Evolutionary conservation across 2,329 filamentous ascomycete species (phyloP).

Genomic region (Penicillium oxalicum): DNA sequence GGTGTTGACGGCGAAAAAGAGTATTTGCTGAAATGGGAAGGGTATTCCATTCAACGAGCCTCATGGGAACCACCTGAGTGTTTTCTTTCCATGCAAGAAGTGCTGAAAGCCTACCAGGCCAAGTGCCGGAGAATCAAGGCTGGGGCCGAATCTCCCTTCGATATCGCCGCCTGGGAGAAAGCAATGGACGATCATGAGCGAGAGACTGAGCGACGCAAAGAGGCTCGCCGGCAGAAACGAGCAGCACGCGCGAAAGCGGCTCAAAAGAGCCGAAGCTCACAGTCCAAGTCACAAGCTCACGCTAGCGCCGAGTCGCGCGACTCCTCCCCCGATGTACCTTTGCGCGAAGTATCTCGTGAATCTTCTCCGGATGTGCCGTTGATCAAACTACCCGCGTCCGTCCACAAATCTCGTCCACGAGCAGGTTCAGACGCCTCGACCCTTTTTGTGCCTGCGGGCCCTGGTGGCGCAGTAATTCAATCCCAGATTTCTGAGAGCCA

Average conservation of each 20-base stretch:
- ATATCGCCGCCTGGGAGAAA: slow-evolving; percentile 29
- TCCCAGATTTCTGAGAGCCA: background rate
- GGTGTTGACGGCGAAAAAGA: slow-evolving; percentile 23
- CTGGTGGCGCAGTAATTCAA: background rate
- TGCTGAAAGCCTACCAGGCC: slow-evolving; percentile 38
- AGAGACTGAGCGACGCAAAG: slow-evolving; percentile 24
- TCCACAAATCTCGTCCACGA: background rate
- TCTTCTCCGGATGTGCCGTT: background rate
- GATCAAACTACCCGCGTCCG: background rate
- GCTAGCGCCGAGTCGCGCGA: background rate
- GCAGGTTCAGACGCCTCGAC: slow-evolving; percentile 2
- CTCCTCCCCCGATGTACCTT: background rate
- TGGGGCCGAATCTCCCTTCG: slow-evolving; percentile 27
- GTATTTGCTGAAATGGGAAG: slow-evolving; percentile 62
- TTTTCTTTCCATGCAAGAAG: slow-evolving; percentile 33
- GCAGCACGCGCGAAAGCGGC: background rate
- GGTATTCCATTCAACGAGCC: slow-evolving; percentile 51
- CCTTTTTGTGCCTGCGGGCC: slow-evolving; percentile 13
- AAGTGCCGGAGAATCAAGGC: slow-evolving; percentile 29
- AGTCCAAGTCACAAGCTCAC: too few relatives aligned
- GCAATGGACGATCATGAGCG: slow-evolving; percentile 15
- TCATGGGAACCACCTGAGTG: slow-evolving; percentile 49
- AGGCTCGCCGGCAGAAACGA: slow-evolving; percentile 6
- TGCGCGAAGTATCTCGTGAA: background rate
- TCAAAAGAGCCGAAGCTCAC: background rate